A percentile compares a stretch with the other conserved stretches of the same genome.
Conservation (phyloP, 352 stramenopile genomes). For the Bremia lactucae region DNA sequence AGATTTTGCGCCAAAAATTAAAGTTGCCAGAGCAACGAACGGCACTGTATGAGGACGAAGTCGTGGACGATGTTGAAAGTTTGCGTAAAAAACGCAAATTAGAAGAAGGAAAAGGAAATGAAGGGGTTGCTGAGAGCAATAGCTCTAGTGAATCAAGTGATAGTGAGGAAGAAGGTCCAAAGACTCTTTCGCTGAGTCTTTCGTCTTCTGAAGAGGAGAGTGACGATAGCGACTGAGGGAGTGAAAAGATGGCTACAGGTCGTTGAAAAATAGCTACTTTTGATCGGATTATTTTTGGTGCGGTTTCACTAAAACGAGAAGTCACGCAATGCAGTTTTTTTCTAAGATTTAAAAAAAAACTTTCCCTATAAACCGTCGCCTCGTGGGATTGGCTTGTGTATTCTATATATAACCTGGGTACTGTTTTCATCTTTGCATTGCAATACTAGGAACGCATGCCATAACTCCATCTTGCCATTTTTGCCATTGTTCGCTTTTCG, state of each 20-base stretch:
- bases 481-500: no score
- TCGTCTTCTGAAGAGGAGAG: constrained; percentile 54
- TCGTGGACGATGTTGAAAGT: constrained; percentile 56
- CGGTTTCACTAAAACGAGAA: no score
- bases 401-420: no score
- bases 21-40: constrained; percentile 60
- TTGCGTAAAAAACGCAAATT: constrained; percentile 62
- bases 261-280: neutral
- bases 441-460: no score
- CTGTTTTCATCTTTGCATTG: no score
- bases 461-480: no score
- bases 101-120: constrained; percentile 28
- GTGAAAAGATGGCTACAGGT: neutral
- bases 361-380: no score
- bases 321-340: no score
- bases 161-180: constrained; percentile 40
- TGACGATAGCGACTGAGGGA: constrained; percentile 38
- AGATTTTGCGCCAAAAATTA: constrained; percentile 71
- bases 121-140: constrained; percentile 25
- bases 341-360: no score
- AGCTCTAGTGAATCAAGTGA: constrained; percentile 47
- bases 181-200: constrained; percentile 68
- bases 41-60: constrained; percentile 61
- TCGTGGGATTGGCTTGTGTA: no score
- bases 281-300: no score